Percentiles rank a stretch among this genome's conserved stretches.
Conservation (phyloP, 2,329 filamentous ascomycete genomes). For the Hymenoscyphus albidus region DNA sequence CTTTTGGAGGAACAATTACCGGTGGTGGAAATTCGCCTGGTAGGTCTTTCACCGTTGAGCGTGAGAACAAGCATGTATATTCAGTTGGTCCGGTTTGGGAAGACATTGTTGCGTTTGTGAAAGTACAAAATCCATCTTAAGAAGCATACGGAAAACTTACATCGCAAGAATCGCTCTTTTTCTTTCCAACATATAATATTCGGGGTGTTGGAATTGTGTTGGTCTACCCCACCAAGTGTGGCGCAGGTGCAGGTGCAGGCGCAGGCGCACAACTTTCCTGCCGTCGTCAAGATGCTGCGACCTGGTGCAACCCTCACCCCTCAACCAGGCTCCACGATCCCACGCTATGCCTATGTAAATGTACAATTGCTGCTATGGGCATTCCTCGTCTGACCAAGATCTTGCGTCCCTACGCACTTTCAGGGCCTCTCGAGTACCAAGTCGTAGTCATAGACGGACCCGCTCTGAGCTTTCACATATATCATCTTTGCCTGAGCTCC, state of each 20-base stretch:
- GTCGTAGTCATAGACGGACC: constrained; percentile 69
- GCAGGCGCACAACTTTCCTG: neutral
- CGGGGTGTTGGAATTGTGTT: no score
- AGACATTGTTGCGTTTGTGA: neutral
- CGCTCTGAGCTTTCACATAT: constrained; percentile 70
- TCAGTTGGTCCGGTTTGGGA: neutral
- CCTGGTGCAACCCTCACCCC: no score
- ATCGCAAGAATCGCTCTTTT: no score
- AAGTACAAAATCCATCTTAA: neutral
- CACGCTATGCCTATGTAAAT: neutral
- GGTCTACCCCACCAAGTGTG: neutral
- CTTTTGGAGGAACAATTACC: constrained; percentile 14
- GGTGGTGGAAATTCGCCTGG: constrained; percentile 18
- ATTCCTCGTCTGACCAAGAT: constrained; percentile 53
- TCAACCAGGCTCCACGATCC: neutral
- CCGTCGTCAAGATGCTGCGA: no score
- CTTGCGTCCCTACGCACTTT: constrained; percentile 49
- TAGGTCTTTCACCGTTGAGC: neutral
- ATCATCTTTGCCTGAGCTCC: constrained; percentile 50
- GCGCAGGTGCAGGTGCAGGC: neutral
- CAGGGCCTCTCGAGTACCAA: constrained; percentile 40
- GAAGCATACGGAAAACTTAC: no score
- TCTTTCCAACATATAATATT: no score
- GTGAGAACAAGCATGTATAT: neutral
- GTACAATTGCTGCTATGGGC: constrained; percentile 45